phyloP scores from a whole-genome alignment of 768 basidiomycete genomes.

The Tephrocybe sp. region DNA sequence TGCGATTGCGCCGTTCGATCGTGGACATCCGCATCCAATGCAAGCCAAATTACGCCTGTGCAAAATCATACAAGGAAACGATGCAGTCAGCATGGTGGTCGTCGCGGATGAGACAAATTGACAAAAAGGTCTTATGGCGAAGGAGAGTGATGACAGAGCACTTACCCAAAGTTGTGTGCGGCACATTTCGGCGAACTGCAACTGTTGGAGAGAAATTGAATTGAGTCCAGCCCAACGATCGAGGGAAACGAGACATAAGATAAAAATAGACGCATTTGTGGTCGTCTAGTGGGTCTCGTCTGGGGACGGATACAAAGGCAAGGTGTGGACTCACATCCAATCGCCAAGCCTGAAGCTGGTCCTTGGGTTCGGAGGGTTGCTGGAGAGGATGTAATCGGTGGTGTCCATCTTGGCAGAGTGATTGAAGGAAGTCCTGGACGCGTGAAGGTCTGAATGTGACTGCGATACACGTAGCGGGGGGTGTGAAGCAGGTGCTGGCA shows the following conservation, averaged over 20 bases:
- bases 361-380: slow-evolving; percentile 70
- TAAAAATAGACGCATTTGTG: slow-evolving; percentile 24
- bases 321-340: slow-evolving; percentile 63
- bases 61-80: slow-evolving; percentile 49
- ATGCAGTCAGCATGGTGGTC: slow-evolving; percentile 41
- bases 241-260: slow-evolving; percentile 19
- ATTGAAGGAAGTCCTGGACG: slow-evolving; percentile 16
- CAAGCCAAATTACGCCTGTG: slow-evolving; percentile 75
- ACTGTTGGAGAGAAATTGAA: slow-evolving; percentile 37
- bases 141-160: slow-evolving; percentile 27
- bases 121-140: slow-evolving; percentile 15
- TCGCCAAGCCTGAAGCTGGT: slow-evolving; percentile 69
- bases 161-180: slow-evolving; percentile 86
- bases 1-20: slow-evolving; percentile 35
- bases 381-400: slow-evolving; percentile 58
- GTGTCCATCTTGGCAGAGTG: slow-evolving; percentile 16
- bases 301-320: slow-evolving; percentile 12
- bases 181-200: slow-evolving; percentile 69
- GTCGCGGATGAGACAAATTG: slow-evolving; percentile 15
- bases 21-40: slow-evolving; percentile 74
- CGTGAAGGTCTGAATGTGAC: slow-evolving; percentile 29
- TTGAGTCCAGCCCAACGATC: slow-evolving; percentile 21
- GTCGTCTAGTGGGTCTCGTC: slow-evolving; percentile 4
- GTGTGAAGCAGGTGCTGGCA: slow-evolving; percentile 18
- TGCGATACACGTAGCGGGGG: slow-evolving; percentile 25